Conservation (phyloP, 1,284 basidiomycete genomes). For the Apiotrichum akiyoshidainum region DNA sequence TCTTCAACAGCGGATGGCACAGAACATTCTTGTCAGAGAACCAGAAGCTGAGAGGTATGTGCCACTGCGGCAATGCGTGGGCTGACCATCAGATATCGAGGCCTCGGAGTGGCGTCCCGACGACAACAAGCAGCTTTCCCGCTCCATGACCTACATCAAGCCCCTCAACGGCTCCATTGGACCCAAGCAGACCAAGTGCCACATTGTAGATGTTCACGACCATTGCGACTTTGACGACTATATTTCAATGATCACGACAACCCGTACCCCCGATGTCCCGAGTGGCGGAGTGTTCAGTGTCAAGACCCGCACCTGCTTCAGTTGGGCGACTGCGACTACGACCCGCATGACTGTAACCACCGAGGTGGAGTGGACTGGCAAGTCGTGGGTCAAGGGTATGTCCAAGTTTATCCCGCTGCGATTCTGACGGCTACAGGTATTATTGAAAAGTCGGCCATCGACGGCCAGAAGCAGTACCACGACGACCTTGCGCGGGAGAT, state of each 20-base stretch:
- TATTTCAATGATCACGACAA: conserved; percentile 80
- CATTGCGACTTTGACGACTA: conserved; percentile 82
- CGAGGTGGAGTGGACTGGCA: conserved; percentile 91
- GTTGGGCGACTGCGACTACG: conserved; percentile 78
- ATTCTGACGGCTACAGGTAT: conserved; percentile 61
- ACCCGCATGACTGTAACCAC: conserved; percentile 82
- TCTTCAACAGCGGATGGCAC: conserved; percentile 94
- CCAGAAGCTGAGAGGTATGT: conserved; percentile 82
- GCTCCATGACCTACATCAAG: conserved; percentile 94
- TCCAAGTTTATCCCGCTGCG: conserved; percentile 3
- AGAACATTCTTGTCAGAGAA: conserved; percentile 85
- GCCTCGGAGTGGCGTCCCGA: conserved; percentile 82
- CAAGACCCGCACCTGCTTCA: conserved; percentile 91
- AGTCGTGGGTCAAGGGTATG: conserved; percentile 91
- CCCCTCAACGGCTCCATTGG: conserved; percentile 83
- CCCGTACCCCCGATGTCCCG: conserved; percentile 90
- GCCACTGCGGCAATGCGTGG: background rate
- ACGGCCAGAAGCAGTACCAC: conserved; percentile 92
- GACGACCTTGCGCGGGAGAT: conserved; percentile 78
- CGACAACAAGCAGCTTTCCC: conserved; percentile 67
- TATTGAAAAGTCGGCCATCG: conserved; percentile 85
- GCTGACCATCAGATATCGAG: conserved; percentile 66
- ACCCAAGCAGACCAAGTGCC: conserved; percentile 91
- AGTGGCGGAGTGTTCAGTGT: conserved; percentile 87
- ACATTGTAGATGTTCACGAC: conserved; percentile 79